Conservation (phyloP, 2,329 filamentous ascomycete species). For the Apiospora saccharicola region DNA sequence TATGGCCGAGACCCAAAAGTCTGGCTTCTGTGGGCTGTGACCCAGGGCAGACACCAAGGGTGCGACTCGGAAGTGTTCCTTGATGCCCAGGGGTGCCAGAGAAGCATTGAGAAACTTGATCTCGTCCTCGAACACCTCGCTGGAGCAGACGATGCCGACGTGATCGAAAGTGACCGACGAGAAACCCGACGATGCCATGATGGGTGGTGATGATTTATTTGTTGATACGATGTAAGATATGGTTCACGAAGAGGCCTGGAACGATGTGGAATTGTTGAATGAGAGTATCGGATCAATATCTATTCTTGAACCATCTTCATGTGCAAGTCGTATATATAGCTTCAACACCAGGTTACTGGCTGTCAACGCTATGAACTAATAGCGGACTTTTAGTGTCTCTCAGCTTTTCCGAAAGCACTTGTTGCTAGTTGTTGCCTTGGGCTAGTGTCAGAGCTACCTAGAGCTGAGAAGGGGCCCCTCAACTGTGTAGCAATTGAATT, state of each 20-base stretch:
- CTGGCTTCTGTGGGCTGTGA: neutral
- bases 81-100: slow-evolving; percentile 19
- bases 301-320: neutral
- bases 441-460: neutral
- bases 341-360: neutral
- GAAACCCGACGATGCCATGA: neutral
- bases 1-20: slow-evolving; percentile 4
- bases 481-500: neutral
- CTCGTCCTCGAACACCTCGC: slow-evolving; percentile 20
- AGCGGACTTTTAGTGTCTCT: neutral
- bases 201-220: neutral
- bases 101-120: slow-evolving; percentile 17
- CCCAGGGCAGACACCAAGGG: slow-evolving; percentile 21
- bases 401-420: neutral
- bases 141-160: neutral
- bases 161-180: slow-evolving; percentile 18
- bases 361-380: neutral
- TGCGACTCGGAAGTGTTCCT: slow-evolving; percentile 8
- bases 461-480: neutral
- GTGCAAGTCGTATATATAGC: neutral
- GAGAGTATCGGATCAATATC: too few species aligned
- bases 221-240: neutral
- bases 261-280: neutral
- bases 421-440: neutral
- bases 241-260: neutral